Conservation (phyloP, 768 basidiomycete genomes). For the Crepidotus variabilis region DNA sequence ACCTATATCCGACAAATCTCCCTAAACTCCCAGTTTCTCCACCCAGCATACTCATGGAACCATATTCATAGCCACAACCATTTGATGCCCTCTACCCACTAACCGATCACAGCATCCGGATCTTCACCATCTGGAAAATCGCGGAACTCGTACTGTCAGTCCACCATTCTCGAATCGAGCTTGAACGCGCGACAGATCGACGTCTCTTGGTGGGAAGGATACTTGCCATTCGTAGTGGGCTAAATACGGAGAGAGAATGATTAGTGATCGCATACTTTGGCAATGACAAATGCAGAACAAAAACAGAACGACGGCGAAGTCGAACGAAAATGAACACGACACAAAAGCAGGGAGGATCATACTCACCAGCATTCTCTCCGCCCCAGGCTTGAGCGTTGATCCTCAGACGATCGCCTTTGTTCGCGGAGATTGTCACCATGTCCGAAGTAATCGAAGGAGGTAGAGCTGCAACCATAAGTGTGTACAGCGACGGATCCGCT, state of each 20-base stretch:
- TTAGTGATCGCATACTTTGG: background rate
- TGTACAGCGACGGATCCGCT: slow-evolving; percentile 43
- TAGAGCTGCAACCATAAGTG: slow-evolving; percentile 19
- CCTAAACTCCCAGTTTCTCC: background rate
- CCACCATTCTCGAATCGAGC: background rate
- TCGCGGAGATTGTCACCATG: slow-evolving; percentile 62
- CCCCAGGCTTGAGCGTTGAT: slow-evolving; percentile 64
- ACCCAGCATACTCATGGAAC: background rate
- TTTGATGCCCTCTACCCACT: too few relatives aligned
- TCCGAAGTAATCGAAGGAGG: slow-evolving; percentile 47
- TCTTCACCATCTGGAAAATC: background rate
- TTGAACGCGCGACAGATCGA: slow-evolving; percentile 1
- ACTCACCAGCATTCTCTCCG: slow-evolving; percentile 56
- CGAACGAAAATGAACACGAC: slow-evolving; percentile 2
- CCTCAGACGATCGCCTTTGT: slow-evolving; percentile 52
- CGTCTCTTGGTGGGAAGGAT: background rate
- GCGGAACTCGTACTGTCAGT: background rate
- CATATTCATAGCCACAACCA: background rate
- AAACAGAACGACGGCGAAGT: background rate
- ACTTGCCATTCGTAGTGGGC: slow-evolving; percentile 3
- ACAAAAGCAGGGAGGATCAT: background rate
- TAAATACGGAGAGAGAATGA: background rate
- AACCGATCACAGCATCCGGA: background rate
- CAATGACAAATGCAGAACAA: background rate
- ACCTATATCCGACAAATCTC: background rate